Evolutionary conservation across 805 yeast species (phyloP), one percentile per base, ranked within the genome.

Genomic region (Jamesozyma hellenica): DNA sequence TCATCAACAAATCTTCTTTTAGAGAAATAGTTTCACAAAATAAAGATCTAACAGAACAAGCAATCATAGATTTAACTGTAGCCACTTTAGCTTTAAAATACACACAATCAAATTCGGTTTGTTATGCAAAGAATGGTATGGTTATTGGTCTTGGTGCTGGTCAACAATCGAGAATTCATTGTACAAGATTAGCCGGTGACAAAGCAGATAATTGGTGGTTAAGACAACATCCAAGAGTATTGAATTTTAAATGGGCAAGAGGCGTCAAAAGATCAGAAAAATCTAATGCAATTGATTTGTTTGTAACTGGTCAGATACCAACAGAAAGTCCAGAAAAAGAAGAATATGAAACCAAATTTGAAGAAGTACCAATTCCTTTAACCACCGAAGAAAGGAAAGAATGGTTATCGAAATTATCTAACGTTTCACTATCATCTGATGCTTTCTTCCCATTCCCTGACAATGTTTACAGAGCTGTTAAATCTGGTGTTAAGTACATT

Each of bases 401-500:
- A 55, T 92, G 97, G 97, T 66, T 82, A 49, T 54, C 67, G 46
- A 77, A 87, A 68, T 74, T 87, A 63, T 75, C 70, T 43, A 79
- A 84, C 53, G 99, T 92, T 42, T 87, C 97, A 11, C 72, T 88
- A 53, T 82, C 96, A 14, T 87, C 96, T 3, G 99, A 92, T 63
- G 99, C 99, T 23, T 92, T 92, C 78, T 92, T 92, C 94, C 99
- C 99, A 67, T 92, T 92, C 92, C 92, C 97, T 50, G 99, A 92
- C 66, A 92, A 92, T 61, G 95, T 92, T 52, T 87, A 90, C 77
- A 79, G 99, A 65, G 97, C 97, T 49, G 96, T 79, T 38, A 79
- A 84, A 72, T 82, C 94, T 15, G 99, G 99, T 63, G 99, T 88
- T 53, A 86, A 85, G 66, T 92, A 71, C 69, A 74, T 92, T 60